Base-by-base conservation (phyloP, 2,329 filamentous ascomycete genomes). In the Venturiaceae sp. region DNA sequence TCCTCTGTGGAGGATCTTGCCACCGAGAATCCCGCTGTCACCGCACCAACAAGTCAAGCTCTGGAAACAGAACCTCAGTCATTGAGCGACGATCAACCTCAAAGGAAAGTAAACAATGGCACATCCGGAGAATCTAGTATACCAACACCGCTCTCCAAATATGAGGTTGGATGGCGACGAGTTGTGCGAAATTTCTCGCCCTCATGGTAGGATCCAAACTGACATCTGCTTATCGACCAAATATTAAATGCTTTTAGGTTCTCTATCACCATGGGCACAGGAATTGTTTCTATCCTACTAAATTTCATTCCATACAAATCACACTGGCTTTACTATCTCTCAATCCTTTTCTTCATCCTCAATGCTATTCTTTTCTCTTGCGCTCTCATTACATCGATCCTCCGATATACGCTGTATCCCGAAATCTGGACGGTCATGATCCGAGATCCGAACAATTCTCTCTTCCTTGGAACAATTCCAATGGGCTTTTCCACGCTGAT, bases 401-500 rank as follows among this genome's bases (percentile, higher is more conserved):
- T 85, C 2, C 78, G 86, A 4, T 90, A 89, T 64, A 72, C 73
- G 0, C 64, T 88, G 1, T 89, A 86, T 64, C 86, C 85, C 0
- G 77, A 80, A 60, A 83, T 88, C 32, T 89, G 84, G 79, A 66
- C 60, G 0, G 81, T 79, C 16, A 87, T 90, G 85, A 78, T 89
- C 36, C 72, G 74, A 2, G 83, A 90, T 66, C 84, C 83, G 0
- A 79, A 78, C 1, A 83, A 90, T 65, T 84, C 82, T 1, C 75
- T 90, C 57, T 90, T 89, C 63, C 71, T 90, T 3, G 86, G 72
- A 0, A 85, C 83, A 0, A 79, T 87, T 33, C 85, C 85, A 0
- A 88, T 88, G 83, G 84, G 79, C 0, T 79, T 88, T 60, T 81
- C 83, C 0, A 88, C 85, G 1, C 82, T 88, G 46, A 80, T 88